phyloP scores from a whole-genome alignment of 192 early-diverging fungal genomes.

The Rhizophagus sp. region DNA sequence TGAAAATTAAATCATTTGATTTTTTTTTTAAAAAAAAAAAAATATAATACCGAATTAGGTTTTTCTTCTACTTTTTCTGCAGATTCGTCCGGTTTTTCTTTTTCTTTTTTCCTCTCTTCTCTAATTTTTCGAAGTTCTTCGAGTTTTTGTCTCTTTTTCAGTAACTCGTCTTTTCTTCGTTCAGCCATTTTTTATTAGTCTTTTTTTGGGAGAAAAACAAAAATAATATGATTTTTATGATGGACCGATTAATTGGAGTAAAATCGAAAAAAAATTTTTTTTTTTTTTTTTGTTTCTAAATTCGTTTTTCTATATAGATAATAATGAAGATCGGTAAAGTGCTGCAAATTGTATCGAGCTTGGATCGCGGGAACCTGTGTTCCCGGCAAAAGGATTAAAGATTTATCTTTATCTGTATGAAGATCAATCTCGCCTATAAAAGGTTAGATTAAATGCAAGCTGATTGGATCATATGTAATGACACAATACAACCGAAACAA shows the following conservation, averaged over 20 bases:
- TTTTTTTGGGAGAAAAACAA: background rate
- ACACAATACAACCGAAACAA: background rate
- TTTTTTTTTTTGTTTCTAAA: background rate
- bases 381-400: background rate
- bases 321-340: background rate
- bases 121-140: slow-evolving; percentile 82
- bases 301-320: background rate
- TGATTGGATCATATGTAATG: background rate
- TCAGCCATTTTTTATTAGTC: slow-evolving; percentile 35
- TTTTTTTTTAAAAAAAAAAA: background rate
- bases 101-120: slow-evolving; percentile 68
- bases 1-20: background rate
- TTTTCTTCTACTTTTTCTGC: background rate
- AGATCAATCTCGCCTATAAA: background rate
- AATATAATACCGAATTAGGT: background rate
- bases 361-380: background rate
- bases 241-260: background rate
- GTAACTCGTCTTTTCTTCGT: slow-evolving; percentile 75
- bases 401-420: background rate
- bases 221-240: background rate
- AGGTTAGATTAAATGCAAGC: background rate
- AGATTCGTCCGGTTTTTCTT: too few relatives aligned
- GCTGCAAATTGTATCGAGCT: background rate
- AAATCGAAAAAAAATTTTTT: background rate
- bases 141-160: slow-evolving; percentile 89